Evolutionary conservation across 805 yeast species (phyloP), one percentile per base, ranked within the genome.

Genomic region (Hanseniaspora valbyensis): DNA sequence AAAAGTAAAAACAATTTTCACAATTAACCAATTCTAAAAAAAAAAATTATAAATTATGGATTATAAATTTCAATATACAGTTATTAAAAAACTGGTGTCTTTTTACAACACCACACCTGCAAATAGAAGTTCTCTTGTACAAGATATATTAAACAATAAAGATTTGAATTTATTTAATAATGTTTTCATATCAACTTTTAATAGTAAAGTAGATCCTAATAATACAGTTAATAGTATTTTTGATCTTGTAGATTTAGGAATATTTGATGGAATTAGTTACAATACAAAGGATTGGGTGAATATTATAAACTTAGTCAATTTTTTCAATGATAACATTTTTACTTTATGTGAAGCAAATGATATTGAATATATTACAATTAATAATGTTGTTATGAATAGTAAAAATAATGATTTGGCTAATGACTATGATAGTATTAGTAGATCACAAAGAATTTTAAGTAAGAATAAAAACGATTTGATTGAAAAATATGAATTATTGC

Each of bases 401-500:
- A 39, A n/a, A 26, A 9, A 13, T 6, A 39, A 39, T 18, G 42
- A 39, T 12, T 5, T 39, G 7, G 14, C 14, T 2, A 14, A 6
- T 4, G 42, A 39, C 21, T 39, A 39, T 19, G 42, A 24, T 3
- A 25, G 13, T 9, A 26, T 39, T 18, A 39, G 32, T 16, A 39
- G n/a, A 26, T 39, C 42, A 14, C 22, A 25, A 21, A 39, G n/a
- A 26, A 4, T 39, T 25, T 39, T 8, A 5, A 21, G 42, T 22
- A 13, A 26, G 2, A 25, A 16, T 39, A 39, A 26, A 25, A 3
- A 9, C 6, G 44, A 40, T 10, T 10, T 48, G 12, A 5, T 48
- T 34, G 51, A 48, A 13, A 39, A 42, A 12, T 48, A 48, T n/a
- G 51, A 48, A n/a, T 4, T 48, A 5, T 10, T 48, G 22, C 51